Evolutionary conservation across 192 early-diverging fungal genomes (phyloP), one percentile per base, ranked within the genome.

Genomic region (Linderina pennispora): DNA sequence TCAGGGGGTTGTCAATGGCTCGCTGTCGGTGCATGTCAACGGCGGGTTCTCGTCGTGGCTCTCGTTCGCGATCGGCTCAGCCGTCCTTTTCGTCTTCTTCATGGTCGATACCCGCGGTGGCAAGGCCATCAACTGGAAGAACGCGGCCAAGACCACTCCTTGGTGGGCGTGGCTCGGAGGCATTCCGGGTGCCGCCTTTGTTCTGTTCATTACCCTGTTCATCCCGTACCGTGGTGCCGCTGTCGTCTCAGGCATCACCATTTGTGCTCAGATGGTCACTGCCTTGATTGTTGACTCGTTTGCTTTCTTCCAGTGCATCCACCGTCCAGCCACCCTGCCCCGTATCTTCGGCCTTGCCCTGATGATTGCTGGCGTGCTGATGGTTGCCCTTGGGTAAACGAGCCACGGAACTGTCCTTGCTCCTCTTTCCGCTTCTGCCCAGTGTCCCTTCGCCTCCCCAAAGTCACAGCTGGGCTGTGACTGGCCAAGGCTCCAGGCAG

Each of bases 121-220:
- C 18, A 60, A 53, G 26, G 28, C 62, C 3, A 55, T 73, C 40
- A 50, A 57, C 23, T 73, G 69, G 69, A 52, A 38, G 34, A 73
- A 61, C 43, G 19, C 54, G 0, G 3, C 50, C 36, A 73, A 73
- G 58, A 65, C 62, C 5, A 46, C 62, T 6, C 69, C 69, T 22
- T 73, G 69, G 69, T 73, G 69, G 69, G 46, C 50, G 33, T 73
- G 69, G 69, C 36, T 60, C 23, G 69, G 69, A 23, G 69, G 69
- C 11, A 46, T 73, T 34, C 51, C 55, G 2, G 69, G 69, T 10
- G 62, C 69, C 0, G 58, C 58, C 6, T 73, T 58, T 15, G 69
- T 73, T 14, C 40, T 73, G 50, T 58, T 73, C n/a, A 73, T 73
- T 23, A 73, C 69, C 0, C 40, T 73, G 8, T 51, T 73, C 14